Conservation (phyloP, 331 rosid genomes). For the Telfairia occidentalis region DNA sequence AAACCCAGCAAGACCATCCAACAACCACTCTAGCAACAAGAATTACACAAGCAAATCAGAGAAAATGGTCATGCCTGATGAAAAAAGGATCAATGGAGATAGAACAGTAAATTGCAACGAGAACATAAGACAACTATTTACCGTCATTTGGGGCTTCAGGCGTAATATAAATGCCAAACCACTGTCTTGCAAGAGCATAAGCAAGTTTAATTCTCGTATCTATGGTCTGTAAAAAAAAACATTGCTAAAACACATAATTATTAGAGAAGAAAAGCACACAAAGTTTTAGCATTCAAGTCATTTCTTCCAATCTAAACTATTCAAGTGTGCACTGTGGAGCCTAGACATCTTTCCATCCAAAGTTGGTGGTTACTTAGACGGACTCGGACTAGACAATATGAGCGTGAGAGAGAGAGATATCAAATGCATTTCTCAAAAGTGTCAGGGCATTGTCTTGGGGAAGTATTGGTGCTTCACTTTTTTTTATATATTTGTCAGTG, state of each 20-base stretch:
- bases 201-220: conserved; percentile 87
- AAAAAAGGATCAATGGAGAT: background rate
- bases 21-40: conserved; percentile 73
- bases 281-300: background rate
- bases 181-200: conserved; percentile 81
- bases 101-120: conserved; percentile 7
- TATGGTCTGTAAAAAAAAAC: conserved; percentile 54
- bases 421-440: background rate
- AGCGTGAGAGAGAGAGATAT: background rate
- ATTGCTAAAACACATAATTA: conserved; percentile 11
- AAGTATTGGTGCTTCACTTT: background rate
- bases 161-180: conserved; percentile 92
- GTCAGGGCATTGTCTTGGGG: background rate
- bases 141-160: conserved; percentile 88
- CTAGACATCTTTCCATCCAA: conserved; percentile 3
- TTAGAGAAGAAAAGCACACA: conserved; percentile 3
- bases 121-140: conserved; percentile 22
- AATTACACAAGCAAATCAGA: conserved; percentile 20
- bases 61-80: conserved; percentile 7
- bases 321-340: background rate
- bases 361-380: background rate
- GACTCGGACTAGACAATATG: background rate
- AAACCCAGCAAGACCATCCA: conserved; percentile 94
- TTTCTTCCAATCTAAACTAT: background rate
- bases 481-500: background rate